These are phyloP conservation scores for Gaertneriomyces semiglobifer DNA, from an alignment of 192 early-diverging fungal genomes.

Conservation along the genomic window DNA sequence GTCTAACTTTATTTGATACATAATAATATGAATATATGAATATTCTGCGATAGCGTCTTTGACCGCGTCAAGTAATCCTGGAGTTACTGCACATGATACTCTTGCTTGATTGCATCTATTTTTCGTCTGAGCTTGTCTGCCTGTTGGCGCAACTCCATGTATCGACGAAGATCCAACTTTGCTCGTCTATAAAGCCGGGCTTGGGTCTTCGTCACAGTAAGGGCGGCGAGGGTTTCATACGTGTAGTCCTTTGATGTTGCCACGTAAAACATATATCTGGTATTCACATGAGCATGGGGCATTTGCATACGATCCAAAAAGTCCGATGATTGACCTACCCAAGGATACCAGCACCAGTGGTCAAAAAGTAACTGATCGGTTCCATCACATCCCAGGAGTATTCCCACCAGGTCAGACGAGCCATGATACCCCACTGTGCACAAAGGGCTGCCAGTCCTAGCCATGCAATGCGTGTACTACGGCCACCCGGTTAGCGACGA, in stretches of 20 bases:
- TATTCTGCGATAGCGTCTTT: too few relatives aligned
- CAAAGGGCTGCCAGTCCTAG: conserved; percentile 28
- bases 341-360: conserved; percentile 38
- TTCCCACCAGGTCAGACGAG: conserved; percentile 33
- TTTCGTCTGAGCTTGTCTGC: conserved; percentile 12
- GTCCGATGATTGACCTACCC: conserved; percentile 3
- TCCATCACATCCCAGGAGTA: conserved; percentile 37
- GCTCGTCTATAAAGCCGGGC: conserved; percentile 18
- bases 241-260: conserved; percentile 34
- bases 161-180: conserved; percentile 19
- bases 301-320: not conserved
- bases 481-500: too few relatives aligned
- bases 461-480: conserved; percentile 25
- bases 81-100: not conserved
- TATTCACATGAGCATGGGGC: not conserved
- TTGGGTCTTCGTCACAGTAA: conserved; percentile 33
- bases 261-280: conserved; percentile 35
- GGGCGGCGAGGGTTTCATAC: conserved; percentile 25
- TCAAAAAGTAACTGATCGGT: conserved; percentile 33
- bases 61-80: too few relatives aligned
- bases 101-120: conserved; percentile 12
- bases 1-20: too few relatives aligned
- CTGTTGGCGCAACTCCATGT: conserved; percentile 15
- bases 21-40: too few relatives aligned
- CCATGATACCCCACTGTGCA: conserved; percentile 35